Percentiles rank a stretch among this genome's conserved stretches.
These are phyloP conservation scores for Neonectria sp. DNA, from an alignment of 2,329 filamentous ascomycete genomes.

Conservation along the genomic window DNA sequence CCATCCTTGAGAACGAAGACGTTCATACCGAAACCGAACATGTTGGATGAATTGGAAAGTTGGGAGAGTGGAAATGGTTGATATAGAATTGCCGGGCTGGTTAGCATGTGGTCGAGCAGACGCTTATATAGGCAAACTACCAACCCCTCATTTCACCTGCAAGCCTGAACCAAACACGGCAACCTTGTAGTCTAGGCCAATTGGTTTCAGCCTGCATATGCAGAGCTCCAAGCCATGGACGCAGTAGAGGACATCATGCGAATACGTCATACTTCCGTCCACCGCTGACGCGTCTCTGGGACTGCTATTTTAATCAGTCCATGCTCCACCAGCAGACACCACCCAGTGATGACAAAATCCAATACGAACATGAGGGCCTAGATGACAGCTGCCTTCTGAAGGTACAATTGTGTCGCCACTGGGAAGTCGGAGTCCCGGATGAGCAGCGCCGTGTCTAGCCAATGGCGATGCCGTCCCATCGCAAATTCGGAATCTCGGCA, in stretches of 20 bases:
- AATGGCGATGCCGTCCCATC: conserved; percentile 2
- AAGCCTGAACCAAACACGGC: not conserved
- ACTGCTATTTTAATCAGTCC: not conserved
- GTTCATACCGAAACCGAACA: conserved; percentile 31
- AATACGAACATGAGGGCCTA: not conserved
- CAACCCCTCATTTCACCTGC: conserved; percentile 4
- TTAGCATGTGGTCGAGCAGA: not conserved
- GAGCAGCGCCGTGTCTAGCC: conserved; percentile 12
- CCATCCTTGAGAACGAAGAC: not conserved
- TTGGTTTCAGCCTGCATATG: conserved; percentile 10
- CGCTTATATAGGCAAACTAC: not conserved
- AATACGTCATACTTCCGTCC: not conserved
- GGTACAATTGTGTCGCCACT: not conserved
- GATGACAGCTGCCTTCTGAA: not conserved
- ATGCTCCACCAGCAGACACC: not conserved
- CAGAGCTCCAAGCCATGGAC: not conserved
- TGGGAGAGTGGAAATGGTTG: not conserved
- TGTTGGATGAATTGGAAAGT: conserved; percentile 1
- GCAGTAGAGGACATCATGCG: not conserved
- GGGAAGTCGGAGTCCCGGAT: not conserved
- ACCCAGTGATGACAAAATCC: not conserved
- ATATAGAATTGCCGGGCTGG: not conserved
- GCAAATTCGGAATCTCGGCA: conserved; percentile 27
- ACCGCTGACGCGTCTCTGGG: not conserved
- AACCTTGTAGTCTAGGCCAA: not conserved